A percentile compares a stretch with the other conserved stretches of the same genome.
These are phyloP conservation scores for Pilaira anomala DNA, from an alignment of 192 early-diverging fungal species.

Conservation along the genomic window DNA sequence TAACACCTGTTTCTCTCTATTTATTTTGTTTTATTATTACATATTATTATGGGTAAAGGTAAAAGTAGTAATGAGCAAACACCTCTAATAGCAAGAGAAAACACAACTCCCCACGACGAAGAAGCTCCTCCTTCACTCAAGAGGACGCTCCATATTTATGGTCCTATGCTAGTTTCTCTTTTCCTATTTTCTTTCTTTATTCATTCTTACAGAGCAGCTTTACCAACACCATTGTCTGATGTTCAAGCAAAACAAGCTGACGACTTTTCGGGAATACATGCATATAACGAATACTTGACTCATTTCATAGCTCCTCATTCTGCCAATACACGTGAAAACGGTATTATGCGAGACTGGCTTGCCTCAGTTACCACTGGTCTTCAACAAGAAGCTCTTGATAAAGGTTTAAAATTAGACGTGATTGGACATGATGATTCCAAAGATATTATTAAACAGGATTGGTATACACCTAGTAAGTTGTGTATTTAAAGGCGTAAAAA, in stretches of 20 bases:
- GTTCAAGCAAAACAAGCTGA: constrained; percentile 11
- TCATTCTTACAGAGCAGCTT: background rate
- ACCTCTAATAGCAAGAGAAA: no score
- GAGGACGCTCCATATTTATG: background rate
- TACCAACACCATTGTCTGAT: constrained; percentile 27
- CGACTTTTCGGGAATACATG: constrained; percentile 35
- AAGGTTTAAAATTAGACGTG: constrained; percentile 22
- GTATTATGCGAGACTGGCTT: constrained; percentile 23
- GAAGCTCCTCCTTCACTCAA: no score
- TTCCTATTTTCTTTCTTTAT: constrained; percentile 16
- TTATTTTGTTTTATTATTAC: no score
- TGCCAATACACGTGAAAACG: constrained; percentile 26
- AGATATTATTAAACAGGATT: constrained; percentile 5
- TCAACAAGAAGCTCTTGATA: background rate
- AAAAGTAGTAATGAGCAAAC: no score
- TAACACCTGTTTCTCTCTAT: no score
- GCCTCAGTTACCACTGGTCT: constrained; percentile 1
- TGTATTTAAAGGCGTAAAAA: no score
- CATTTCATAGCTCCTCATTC: constrained; percentile 30
- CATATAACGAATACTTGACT: constrained; percentile 33
- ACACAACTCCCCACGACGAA: no score
- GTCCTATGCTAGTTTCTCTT: background rate
- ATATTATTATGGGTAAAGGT: no score
- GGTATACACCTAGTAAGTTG: constrained; percentile 9
- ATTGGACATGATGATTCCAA: constrained; percentile 18